A percentile compares a stretch with the other conserved stretches of the same genome.
These are phyloP conservation scores for Candida chilensis DNA, from an alignment of 805 yeast genomes.

Conservation along the genomic window DNA sequence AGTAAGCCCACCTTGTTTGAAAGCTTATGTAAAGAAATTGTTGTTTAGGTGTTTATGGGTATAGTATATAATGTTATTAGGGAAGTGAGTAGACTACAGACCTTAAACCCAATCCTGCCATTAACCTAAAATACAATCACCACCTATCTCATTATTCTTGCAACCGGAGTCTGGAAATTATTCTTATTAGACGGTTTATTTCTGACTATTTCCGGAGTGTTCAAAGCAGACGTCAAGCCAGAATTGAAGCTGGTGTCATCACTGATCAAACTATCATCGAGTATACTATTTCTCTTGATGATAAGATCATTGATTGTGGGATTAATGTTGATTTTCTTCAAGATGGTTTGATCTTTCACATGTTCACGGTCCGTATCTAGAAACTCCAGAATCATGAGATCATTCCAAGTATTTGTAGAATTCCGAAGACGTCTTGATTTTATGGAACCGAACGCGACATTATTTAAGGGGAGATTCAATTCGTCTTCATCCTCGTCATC, in stretches of 20 bases:
- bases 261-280: background rate
- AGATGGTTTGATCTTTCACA: background rate
- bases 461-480: conserved; percentile 3
- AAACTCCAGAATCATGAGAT: background rate
- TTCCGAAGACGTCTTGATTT: background rate
- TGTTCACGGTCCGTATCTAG: background rate
- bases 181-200: background rate
- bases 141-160: background rate
- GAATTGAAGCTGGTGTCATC: background rate
- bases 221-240: background rate
- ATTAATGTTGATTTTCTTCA: background rate
- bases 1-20: conserved; percentile 39
- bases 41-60: no score
- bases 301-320: background rate
- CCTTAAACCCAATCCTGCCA: no score
- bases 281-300: background rate
- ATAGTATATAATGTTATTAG: no score
- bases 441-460: background rate
- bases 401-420: background rate
- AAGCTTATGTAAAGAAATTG: conserved; percentile 16
- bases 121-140: no score
- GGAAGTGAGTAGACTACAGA: no score
- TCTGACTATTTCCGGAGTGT: background rate
- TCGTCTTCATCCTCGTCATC: conserved; percentile 6
- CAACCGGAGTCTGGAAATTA: background rate